Evolutionary conservation across 805 yeast species (phyloP).

Genomic region (Yueomyces sinensis): DNA sequence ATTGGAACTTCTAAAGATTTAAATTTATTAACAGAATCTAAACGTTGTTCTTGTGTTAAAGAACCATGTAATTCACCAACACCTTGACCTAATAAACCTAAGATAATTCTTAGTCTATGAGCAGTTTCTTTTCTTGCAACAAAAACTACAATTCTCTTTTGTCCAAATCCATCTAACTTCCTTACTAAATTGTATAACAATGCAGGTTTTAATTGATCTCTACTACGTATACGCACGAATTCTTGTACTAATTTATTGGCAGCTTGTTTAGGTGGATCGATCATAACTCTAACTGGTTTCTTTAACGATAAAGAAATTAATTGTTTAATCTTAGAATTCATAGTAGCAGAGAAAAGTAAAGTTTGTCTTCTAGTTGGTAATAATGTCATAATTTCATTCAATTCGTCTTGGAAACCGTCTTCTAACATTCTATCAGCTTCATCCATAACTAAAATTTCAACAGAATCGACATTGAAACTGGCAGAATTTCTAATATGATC

Average conservation of each 20-base stretch:
- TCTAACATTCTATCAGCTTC: constrained; percentile 99
- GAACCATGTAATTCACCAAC: constrained; percentile 79
- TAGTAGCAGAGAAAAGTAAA: constrained; percentile 89
- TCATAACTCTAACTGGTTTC: constrained; percentile 89
- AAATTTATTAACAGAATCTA: constrained; percentile 69
- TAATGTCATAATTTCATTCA: constrained; percentile 76
- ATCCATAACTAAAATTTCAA: constrained; percentile 86
- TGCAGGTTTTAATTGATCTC: constrained; percentile 76
- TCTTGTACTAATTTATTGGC: constrained; percentile 87
- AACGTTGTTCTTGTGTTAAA: constrained; percentile 84
- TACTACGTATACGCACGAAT: constrained; percentile 86
- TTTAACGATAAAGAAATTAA: constrained; percentile 77
- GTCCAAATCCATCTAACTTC: constrained; percentile 46
- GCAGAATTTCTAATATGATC: constrained; percentile 95
- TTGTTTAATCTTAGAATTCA: constrained; percentile 86
- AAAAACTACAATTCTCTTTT: constrained; percentile 73
- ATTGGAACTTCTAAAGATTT: constrained; percentile 75
- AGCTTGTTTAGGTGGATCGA: constrained; percentile 91
- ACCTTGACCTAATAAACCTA: constrained; percentile 63
- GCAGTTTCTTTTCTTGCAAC: constrained; percentile 88
- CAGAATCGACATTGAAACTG: constrained; percentile 77
- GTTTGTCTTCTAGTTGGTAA: constrained; percentile 91
- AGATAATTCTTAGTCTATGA: constrained; percentile 64
- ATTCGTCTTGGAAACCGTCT: constrained; percentile 94
- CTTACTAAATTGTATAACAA: constrained; percentile 59